phyloP scores from a whole-genome alignment of 1,139 yeast genomes.

The Hyphopichia wangnamkhiaoensis region DNA sequence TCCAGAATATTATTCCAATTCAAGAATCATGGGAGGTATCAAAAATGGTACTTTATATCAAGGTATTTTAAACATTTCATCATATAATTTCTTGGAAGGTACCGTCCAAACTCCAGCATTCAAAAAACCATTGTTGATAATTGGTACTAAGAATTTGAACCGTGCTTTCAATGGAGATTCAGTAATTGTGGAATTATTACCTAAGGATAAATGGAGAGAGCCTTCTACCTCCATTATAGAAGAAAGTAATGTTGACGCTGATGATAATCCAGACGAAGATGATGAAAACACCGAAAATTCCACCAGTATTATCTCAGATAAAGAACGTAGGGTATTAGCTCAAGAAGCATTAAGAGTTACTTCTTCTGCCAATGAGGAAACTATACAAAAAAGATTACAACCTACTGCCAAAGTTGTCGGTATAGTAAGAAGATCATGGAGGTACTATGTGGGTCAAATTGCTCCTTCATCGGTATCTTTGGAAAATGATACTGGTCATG shows the following conservation, averaged over 20 bases:
- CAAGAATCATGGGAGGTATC: constrained; percentile 88
- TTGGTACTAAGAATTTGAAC: constrained; percentile 83
- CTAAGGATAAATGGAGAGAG: constrained; percentile 83
- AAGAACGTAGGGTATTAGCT: constrained; percentile 72
- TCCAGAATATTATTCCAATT: constrained; percentile 76
- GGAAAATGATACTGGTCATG: constrained; percentile 50
- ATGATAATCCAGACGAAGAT: constrained; percentile 58
- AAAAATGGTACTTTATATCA: constrained; percentile 86
- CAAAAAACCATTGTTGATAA: constrained; percentile 76
- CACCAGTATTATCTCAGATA: constrained; percentile 59
- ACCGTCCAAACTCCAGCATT: constrained; percentile 72
- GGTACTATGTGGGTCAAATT: constrained; percentile 93
- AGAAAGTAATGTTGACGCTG: constrained; percentile 64
- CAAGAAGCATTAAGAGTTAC: constrained; percentile 74
- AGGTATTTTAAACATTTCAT: constrained; percentile 77
- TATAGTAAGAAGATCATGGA: constrained; percentile 87
- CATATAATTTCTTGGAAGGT: constrained; percentile 89
- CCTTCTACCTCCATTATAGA: constrained; percentile 81
- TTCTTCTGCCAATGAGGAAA: constrained; percentile 35
- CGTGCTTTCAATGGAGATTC: constrained; percentile 91
- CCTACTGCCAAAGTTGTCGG: constrained; percentile 96
- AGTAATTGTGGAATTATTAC: constrained; percentile 87
- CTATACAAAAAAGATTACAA: constrained; percentile 47
- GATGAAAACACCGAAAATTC: constrained; percentile 40
- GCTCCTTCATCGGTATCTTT: constrained; percentile 74